Conservation (phyloP, 805 yeast species). For the Monosporozyma solicola region DNA sequence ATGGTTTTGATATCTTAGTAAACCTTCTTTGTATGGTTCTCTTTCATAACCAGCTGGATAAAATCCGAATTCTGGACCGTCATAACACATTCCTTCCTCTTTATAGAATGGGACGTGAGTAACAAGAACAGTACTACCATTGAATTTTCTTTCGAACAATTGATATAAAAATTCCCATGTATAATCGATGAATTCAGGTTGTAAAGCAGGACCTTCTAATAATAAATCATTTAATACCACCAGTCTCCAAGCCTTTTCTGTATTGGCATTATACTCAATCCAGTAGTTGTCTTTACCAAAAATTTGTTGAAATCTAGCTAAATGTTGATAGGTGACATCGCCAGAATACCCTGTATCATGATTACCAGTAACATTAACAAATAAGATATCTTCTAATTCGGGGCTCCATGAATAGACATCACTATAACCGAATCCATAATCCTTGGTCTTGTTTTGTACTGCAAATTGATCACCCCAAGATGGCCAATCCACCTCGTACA, state of each 20-base stretch:
- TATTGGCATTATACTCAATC: constrained; percentile 55
- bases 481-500: constrained; percentile 22
- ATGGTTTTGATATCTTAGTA: constrained; percentile 80
- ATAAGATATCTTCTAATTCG: constrained; percentile 46
- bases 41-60: constrained; percentile 44
- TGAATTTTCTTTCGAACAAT: constrained; percentile 45
- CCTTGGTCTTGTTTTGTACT: constrained; percentile 6
- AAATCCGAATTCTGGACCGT: constrained; percentile 67
- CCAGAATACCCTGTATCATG: constrained; percentile 96
- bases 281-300: constrained; percentile 86
- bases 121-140: constrained; percentile 72
- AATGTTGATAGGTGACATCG: constrained; percentile 86
- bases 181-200: constrained; percentile 54
- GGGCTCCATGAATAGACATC: constrained; percentile 64
- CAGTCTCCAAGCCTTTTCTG: constrained; percentile 70
- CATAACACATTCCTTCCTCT: constrained; percentile 70
- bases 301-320: constrained; percentile 61
- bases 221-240: constrained; percentile 81
- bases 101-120: constrained; percentile 90
- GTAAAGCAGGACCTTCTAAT: constrained; percentile 84
- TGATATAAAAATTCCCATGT: constrained; percentile 68
- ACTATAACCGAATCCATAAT: constrained; percentile 41
- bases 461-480: constrained; percentile 20
- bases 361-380: constrained; percentile 84
- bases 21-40: constrained; percentile 62